Evolutionary conservation across 768 basidiomycete genomes (phyloP).

Genomic region (Glaciozyma antarctica): DNA sequence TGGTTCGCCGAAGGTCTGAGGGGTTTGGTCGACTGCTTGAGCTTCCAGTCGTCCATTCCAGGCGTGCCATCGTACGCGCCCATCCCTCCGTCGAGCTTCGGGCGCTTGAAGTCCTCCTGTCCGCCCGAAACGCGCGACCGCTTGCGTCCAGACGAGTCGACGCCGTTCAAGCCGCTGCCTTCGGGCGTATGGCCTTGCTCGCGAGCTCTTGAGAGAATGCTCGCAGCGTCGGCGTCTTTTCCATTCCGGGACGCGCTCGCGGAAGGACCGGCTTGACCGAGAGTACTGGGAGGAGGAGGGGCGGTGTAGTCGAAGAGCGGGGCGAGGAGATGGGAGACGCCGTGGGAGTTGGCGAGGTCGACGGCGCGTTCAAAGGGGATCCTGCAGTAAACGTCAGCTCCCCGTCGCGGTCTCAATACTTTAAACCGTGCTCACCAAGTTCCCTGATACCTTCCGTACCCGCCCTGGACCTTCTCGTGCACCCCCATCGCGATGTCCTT

Average conservation of each 20-base stretch:
- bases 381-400: slow-evolving; percentile 47
- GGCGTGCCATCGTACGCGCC: not conserved
- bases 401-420: not conserved
- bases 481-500: slow-evolving; percentile 73
- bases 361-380: slow-evolving; percentile 90
- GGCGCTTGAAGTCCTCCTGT: slow-evolving; percentile 21
- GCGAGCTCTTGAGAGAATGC: slow-evolving; percentile 20
- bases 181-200: slow-evolving; percentile 22
- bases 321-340: slow-evolving; percentile 73
- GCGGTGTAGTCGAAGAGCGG: slow-evolving; percentile 66
- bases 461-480: slow-evolving; percentile 92
- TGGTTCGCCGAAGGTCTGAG: slow-evolving; percentile 1
- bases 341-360: slow-evolving; percentile 84
- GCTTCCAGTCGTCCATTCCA: not conserved
- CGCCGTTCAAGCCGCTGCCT: not conserved
- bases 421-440: slow-evolving; percentile 63
- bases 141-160: slow-evolving; percentile 6
- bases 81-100: slow-evolving; percentile 7
- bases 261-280: not conserved
- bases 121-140: slow-evolving; percentile 12
- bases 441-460: slow-evolving; percentile 98
- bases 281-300: slow-evolving; percentile 22
- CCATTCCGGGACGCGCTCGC: not conserved
- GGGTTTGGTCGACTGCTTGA: slow-evolving; percentile 4
- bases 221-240: slow-evolving; percentile 8